Conservation (phyloP, 192 early-diverging fungal species). For the Mortierella hygrophila region DNA sequence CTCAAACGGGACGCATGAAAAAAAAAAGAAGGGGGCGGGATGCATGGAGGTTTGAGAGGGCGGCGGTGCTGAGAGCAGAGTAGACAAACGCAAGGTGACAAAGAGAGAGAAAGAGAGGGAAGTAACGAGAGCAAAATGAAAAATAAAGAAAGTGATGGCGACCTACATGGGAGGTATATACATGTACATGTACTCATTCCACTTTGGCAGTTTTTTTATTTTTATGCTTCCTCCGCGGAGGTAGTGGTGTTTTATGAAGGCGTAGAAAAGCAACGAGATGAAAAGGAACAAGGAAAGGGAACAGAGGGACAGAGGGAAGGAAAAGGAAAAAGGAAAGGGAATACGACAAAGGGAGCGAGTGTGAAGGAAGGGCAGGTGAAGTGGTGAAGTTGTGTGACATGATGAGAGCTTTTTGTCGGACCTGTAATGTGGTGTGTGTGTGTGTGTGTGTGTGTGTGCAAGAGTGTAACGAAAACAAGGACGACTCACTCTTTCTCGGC, state of each 20-base stretch:
- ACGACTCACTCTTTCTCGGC: not conserved
- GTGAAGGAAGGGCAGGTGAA: not conserved
- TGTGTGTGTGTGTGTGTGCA: too few relatives aligned
- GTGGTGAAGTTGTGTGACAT: not conserved
- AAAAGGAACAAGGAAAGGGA: not conserved
- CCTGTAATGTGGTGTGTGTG: not conserved
- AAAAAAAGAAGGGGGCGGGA: not conserved
- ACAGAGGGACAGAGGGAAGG: not conserved
- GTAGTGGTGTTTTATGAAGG: not conserved
- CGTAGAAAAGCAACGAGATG: not conserved
- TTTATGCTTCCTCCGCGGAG: not conserved
- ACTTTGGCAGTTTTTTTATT: not conserved
- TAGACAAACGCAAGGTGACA: not conserved
- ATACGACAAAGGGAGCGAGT: not conserved
- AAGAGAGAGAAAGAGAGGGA: not conserved
- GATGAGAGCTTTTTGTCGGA: conserved; percentile 3
- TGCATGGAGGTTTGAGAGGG: not conserved
- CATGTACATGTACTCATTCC: not conserved
- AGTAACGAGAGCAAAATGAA: not conserved
- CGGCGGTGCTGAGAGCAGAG: conserved; percentile 4
- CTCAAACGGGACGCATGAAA: not conserved
- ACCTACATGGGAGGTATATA: not conserved
- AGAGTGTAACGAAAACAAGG: not conserved
- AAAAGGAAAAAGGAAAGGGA: not conserved
- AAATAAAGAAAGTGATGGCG: not conserved